Base-by-base conservation (phyloP, 306 rosid species). In the Arachis hypogaea region DNA sequence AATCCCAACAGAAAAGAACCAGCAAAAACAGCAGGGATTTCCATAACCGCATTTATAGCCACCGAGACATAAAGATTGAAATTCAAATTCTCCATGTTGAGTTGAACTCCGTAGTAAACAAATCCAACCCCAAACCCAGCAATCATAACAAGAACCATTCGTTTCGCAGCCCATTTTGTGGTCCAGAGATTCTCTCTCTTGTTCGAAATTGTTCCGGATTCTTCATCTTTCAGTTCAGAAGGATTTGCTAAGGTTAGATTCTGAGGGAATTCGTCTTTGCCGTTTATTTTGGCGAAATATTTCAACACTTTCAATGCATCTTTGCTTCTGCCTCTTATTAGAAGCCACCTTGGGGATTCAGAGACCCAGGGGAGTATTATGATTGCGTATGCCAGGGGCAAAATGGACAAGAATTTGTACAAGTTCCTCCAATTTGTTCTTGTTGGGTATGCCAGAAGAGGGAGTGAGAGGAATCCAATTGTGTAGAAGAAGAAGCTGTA, bases 21-120 rank as follows among this genome's bases (percentile, higher is more conserved):
- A 14, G 59, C 30, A n/a, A 71, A 1, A 44, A 66, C 78, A 42
- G 81, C 85, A 16, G 71, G 78, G 30, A 71, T 58, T 52, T 81
- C 75, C 81, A 59, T 81, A 0, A 76, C 2, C 59, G 78, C 81
- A 66, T 76, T 76, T 7, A 81, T 33, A n/a, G 71, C 50, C 1
- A 76, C 74, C 43, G 81, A 58, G 16, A 51, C 10, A 42, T 76
- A 76, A 11, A 76, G 75, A 28, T 69, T 52, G 68, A 76, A 76
- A 66, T 70, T 76, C 71, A 76, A 52, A 54, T 76, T 81, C 38
- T 76, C 78, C 4, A 81, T 71, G n/a, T 76, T 76, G 1, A 81
- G 78, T 76, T 81, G 78, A 66, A 81, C 49, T 50, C 85, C 85
- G 59, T 71, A 66, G 81, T 81, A 81, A 51, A 81, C 85, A 71